These are phyloP conservation scores for Calonectria crousiana DNA, from an alignment of 2,329 filamentous ascomycete genomes.

Conservation along the genomic window DNA sequence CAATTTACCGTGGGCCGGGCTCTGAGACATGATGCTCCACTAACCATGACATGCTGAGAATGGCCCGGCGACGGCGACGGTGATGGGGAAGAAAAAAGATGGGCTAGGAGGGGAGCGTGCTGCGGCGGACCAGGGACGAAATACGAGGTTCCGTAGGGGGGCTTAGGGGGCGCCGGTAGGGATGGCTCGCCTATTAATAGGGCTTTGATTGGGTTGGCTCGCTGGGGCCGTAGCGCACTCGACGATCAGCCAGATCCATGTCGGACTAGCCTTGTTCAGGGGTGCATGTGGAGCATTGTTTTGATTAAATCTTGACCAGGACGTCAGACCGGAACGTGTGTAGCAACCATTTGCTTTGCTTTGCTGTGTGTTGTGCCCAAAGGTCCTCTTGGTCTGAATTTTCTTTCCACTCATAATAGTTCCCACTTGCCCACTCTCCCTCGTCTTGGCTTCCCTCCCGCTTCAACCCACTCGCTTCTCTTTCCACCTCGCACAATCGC, in stretches of 20 bases:
- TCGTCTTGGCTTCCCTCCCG: neutral
- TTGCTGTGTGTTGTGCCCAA: neutral
- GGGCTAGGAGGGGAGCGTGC: neutral
- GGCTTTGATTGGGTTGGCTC: conserved; percentile 8
- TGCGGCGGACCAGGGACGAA: conserved; percentile 3
- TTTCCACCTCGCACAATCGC: neutral
- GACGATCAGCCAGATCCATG: neutral
- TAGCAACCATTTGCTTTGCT: conserved; percentile 6
- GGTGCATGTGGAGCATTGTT: conserved; percentile 9
- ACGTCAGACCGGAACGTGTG: conserved; percentile 13
- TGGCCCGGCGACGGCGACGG: neutral
- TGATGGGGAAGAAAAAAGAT: neutral
- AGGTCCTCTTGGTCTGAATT: neutral
- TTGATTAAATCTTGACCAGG: conserved; percentile 19
- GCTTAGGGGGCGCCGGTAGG: neutral
- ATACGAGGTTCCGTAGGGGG: conserved; percentile 8
- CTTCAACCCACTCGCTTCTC: neutral
- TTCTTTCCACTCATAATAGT: neutral
- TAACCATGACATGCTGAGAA: neutral
- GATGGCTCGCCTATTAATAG: conserved; percentile 14
- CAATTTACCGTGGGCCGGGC: neutral
- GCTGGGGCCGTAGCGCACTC: neutral
- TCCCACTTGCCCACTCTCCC: neutral
- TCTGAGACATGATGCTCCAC: conserved; percentile 2
- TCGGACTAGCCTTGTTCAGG: conserved; percentile 7